phyloP scores from a whole-genome alignment of 2,329 filamentous ascomycete genomes.

The Penicillium sp. region DNA sequence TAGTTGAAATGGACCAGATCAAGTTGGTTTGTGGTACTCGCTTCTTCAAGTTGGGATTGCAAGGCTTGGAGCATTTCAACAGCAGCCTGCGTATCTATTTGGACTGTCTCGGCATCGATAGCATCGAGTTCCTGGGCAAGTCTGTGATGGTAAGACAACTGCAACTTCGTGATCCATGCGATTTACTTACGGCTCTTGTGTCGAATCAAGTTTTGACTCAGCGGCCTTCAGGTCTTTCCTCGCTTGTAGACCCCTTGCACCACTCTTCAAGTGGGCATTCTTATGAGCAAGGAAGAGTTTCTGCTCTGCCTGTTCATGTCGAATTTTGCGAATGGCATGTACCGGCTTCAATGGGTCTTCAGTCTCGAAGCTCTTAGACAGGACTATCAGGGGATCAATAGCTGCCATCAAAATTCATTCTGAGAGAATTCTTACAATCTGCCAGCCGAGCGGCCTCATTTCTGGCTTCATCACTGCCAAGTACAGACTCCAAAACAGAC shows the following conservation, averaged over 20 bases:
- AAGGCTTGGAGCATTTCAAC: slow-evolving; percentile 68
- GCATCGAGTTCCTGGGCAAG: slow-evolving; percentile 55
- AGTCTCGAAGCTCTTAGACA: slow-evolving; percentile 61
- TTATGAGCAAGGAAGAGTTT: slow-evolving; percentile 69
- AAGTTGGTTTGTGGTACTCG: slow-evolving; percentile 27
- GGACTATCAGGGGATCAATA: slow-evolving; percentile 36
- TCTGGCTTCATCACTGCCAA: slow-evolving; percentile 51
- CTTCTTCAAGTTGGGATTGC: slow-evolving; percentile 66
- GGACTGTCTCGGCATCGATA: slow-evolving; percentile 57
- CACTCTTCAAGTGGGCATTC: slow-evolving; percentile 71
- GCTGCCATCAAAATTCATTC: not conserved
- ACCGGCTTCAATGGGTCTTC: slow-evolving; percentile 59
- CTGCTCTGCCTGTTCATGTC: slow-evolving; percentile 61
- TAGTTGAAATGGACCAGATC: not conserved
- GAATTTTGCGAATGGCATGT: slow-evolving; percentile 60
- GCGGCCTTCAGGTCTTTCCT: slow-evolving; percentile 70
- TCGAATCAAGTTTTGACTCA: slow-evolving; percentile 66
- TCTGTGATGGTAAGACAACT: slow-evolving; percentile 21
- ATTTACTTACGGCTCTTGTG: slow-evolving; percentile 49
- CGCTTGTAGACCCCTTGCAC: slow-evolving; percentile 71
- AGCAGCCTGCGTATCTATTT: slow-evolving; percentile 67
- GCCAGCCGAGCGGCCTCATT: slow-evolving; percentile 63
- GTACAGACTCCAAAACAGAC: slow-evolving; percentile 66
- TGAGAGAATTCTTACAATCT: slow-evolving; percentile 46
- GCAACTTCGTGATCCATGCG: not conserved